Conservation (phyloP, 1,284 basidiomycete genomes). For the Ceratobasidium sp. region DNA sequence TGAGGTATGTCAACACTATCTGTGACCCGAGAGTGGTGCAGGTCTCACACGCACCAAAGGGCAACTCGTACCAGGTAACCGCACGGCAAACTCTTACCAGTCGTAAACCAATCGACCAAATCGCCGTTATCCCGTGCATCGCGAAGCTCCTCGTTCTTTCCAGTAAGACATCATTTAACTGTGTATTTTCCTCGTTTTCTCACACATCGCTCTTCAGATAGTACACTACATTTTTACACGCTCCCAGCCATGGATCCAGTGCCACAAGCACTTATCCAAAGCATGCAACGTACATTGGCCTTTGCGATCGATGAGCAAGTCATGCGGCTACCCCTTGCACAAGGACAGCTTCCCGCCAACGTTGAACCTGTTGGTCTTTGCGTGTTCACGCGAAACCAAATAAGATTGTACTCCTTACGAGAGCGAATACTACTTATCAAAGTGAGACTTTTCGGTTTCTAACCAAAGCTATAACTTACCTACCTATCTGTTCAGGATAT, state of each 20-base stretch:
- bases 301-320: constrained; percentile 80
- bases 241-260: constrained; percentile 82
- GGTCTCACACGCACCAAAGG: constrained; percentile 54
- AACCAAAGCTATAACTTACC: not conserved
- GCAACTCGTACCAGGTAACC: constrained; percentile 71
- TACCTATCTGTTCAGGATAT: constrained; percentile 69
- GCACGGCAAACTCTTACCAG: constrained; percentile 72
- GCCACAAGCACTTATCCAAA: constrained; percentile 67
- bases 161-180: constrained; percentile 60
- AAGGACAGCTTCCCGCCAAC: constrained; percentile 58
- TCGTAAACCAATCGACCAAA: constrained; percentile 76
- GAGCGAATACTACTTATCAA: constrained; percentile 70
- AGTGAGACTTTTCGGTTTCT: constrained; percentile 54
- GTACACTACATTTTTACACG: constrained; percentile 80
- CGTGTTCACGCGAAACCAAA: constrained; percentile 74
- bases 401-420: constrained; percentile 74
- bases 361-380: constrained; percentile 77
- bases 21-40: not conserved
- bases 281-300: constrained; percentile 79
- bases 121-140: constrained; percentile 79
- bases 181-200: not conserved
- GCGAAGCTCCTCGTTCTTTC: constrained; percentile 75
- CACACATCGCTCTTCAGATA: constrained; percentile 61
- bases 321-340: constrained; percentile 69
- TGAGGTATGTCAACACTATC: constrained; percentile 25